phyloP scores from a whole-genome alignment of 2,329 filamentous ascomycete species.

The Cladophialophora exuberans region DNA sequence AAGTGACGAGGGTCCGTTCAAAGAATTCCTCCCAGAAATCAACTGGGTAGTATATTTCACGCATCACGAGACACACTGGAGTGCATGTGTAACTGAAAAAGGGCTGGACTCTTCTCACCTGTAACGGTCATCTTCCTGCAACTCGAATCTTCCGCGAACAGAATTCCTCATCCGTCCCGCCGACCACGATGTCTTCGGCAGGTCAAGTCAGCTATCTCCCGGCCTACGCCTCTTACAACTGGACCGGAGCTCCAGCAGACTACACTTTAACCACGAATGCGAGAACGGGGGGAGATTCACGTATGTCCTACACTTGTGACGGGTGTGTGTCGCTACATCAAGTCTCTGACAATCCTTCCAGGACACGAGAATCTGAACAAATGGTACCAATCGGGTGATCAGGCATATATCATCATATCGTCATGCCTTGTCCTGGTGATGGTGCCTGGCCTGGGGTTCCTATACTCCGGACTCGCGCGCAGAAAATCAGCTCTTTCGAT shows the following conservation, averaged over 20 bases:
- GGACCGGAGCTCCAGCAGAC: constrained; percentile 50
- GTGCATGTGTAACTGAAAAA: too few relatives aligned
- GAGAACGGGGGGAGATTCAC: constrained; percentile 73
- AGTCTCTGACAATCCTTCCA: constrained; percentile 43
- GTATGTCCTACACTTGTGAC: constrained; percentile 56
- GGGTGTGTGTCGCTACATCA: too few relatives aligned
- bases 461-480: constrained; percentile 96
- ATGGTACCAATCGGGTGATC: constrained; percentile 90
- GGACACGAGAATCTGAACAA: constrained; percentile 88
- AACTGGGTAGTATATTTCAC: too few relatives aligned
- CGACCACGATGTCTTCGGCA: constrained; percentile 19
- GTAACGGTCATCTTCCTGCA: background rate
- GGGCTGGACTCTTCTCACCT: background rate
- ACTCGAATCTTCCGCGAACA: background rate
- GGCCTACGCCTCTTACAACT: constrained; percentile 54
- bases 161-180: background rate
- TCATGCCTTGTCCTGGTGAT: constrained; percentile 70
- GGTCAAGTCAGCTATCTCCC: constrained; percentile 34
- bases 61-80: too few relatives aligned
- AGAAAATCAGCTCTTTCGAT: constrained; percentile 96
- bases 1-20: too few relatives aligned
- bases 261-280: constrained; percentile 54
- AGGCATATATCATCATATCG: constrained; percentile 83
- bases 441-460: constrained; percentile 94
- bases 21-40: too few relatives aligned